A percentile compares a stretch with the other conserved stretches of the same genome.
phyloP scores from a whole-genome alignment of 768 basidiomycete species.

The Dioszegia crocea region DNA sequence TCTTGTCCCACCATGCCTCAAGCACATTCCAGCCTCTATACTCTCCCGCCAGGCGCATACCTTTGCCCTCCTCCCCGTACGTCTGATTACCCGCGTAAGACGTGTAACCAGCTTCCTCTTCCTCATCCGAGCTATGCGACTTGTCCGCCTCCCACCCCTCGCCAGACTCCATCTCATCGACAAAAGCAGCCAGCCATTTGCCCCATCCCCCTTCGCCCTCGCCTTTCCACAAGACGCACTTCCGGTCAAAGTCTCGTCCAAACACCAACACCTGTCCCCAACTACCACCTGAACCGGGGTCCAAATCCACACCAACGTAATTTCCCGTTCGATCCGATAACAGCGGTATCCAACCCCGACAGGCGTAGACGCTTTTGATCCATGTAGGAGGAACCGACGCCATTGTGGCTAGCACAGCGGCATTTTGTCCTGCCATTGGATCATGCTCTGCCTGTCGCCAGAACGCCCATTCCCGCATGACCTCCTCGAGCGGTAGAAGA shows the following conservation, averaged over 20 bases:
- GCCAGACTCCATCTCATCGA: conserved; percentile 83
- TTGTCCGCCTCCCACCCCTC: conserved; percentile 79
- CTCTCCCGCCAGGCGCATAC: conserved; percentile 72
- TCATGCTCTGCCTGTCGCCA: conserved; percentile 93
- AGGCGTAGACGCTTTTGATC: conserved; percentile 84
- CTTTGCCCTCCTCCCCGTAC: conserved; percentile 65
- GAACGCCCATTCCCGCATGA: conserved; percentile 90
- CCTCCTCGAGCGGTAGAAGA: conserved; percentile 86
- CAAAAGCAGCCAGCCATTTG: conserved; percentile 83
- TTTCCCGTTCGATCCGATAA: conserved; percentile 91
- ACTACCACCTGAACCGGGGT: conserved; percentile 61
- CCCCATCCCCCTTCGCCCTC: conserved; percentile 92
- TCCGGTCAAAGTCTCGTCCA: conserved; percentile 97
- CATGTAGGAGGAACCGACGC: conserved; percentile 82
- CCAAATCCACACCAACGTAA: conserved; percentile 92
- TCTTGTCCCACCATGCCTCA: conserved; percentile 89
- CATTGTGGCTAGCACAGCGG: conserved; percentile 69
- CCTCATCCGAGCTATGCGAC: conserved; percentile 39
- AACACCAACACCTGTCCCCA: conserved; percentile 95
- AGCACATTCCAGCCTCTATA: conserved; percentile 89
- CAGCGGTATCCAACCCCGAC: conserved; percentile 93
- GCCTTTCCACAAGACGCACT: conserved; percentile 89
- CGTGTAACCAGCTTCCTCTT: conserved; percentile 49
- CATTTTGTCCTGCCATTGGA: conserved; percentile 75
- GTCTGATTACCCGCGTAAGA: conserved; percentile 54